phyloP scores from a whole-genome alignment of 2,329 filamentous ascomycete genomes.

The Paecilomyces formosus region DNA sequence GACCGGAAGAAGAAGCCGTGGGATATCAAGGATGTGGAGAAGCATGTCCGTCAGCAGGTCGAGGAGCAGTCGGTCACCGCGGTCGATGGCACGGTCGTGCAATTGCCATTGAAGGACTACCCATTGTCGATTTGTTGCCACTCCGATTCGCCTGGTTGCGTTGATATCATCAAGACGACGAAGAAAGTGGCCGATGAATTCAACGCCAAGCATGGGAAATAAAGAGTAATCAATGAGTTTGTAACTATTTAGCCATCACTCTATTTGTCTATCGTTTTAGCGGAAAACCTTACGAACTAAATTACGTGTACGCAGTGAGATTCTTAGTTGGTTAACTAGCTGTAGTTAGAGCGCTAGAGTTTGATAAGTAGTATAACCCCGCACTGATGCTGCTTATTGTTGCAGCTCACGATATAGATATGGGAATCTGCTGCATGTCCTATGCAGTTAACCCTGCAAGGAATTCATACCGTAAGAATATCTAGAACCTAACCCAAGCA shows the following conservation, averaged over 20 bases:
- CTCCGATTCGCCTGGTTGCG: slow-evolving; percentile 40
- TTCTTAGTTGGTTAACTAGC: too few relatives aligned
- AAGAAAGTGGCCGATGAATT: slow-evolving; percentile 35
- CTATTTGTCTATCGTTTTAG: background rate
- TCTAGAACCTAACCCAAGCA: too few relatives aligned
- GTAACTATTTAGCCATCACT: background rate
- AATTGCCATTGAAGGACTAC: slow-evolving; percentile 34
- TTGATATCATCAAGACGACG: slow-evolving; percentile 37
- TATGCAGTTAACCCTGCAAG: too few relatives aligned
- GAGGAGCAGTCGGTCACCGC: slow-evolving; percentile 35
- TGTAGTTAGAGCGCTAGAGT: too few relatives aligned
- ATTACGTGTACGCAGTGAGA: background rate
- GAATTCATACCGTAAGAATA: too few relatives aligned
- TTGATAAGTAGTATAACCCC: too few relatives aligned
- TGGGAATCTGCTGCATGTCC: too few relatives aligned
- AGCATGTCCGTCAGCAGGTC: slow-evolving; percentile 36
- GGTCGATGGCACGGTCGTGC: slow-evolving; percentile 32
- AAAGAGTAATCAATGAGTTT: background rate
- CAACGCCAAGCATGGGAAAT: slow-evolving; percentile 25
- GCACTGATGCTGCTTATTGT: too few relatives aligned
- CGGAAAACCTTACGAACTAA: background rate
- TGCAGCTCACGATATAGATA: too few relatives aligned
- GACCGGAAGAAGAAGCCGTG: slow-evolving; percentile 52
- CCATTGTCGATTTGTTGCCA: slow-evolving; percentile 41
- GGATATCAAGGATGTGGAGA: slow-evolving; percentile 32